phyloP scores from a whole-genome alignment of 2,329 filamentous ascomycete genomes.

The Didymella glomerata region DNA sequence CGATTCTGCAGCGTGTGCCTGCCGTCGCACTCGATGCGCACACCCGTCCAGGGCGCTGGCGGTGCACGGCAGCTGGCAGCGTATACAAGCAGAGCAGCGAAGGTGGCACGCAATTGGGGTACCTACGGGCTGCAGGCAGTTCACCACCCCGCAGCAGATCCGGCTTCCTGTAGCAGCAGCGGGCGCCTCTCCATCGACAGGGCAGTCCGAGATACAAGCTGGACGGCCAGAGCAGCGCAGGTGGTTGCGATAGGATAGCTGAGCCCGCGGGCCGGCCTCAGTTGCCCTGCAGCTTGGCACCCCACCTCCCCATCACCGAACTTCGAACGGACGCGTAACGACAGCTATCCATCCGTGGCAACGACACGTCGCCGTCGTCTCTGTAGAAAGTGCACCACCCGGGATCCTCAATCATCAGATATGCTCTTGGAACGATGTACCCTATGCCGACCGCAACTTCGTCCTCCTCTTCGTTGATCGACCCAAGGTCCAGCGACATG shows the following conservation, averaged over 20 bases:
- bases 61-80: constrained; percentile 10
- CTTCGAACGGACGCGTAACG: background rate
- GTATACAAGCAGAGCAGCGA: background rate
- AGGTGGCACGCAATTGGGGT: constrained; percentile 12
- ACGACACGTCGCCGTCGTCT: background rate
- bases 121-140: constrained; percentile 37
- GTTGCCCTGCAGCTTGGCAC: background rate
- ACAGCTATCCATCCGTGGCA: background rate
- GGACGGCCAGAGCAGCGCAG: constrained; percentile 1
- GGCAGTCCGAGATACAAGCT: constrained; percentile 12
- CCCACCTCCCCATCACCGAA: background rate
- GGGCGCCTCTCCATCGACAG: constrained; percentile 49
- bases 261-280: background rate
- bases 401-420: background rate
- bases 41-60: constrained; percentile 18
- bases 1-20: background rate
- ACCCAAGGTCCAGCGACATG: background rate
- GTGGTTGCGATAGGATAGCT: background rate
- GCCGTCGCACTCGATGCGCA: constrained; percentile 1
- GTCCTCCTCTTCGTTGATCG: background rate
- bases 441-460: background rate
- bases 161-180: constrained; percentile 44
- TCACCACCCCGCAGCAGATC: constrained; percentile 45
- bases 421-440: background rate
- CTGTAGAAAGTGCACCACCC: background rate